These are phyloP conservation scores for Clarireedia hainanense DNA, from an alignment of 2,329 filamentous ascomycete species.

Conservation along the genomic window DNA sequence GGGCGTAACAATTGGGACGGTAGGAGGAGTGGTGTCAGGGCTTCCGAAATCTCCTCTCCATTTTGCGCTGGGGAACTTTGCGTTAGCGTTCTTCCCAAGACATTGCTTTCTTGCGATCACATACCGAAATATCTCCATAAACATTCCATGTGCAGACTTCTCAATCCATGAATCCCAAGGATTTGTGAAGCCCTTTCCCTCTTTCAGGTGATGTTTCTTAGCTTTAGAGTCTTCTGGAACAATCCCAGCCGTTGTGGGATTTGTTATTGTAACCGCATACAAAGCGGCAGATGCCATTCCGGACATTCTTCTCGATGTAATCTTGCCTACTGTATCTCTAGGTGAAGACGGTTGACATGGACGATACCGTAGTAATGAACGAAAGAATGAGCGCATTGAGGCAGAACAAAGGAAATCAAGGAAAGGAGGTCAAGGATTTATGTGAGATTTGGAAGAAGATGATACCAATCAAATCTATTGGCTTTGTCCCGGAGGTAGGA, in stretches of 20 bases:
- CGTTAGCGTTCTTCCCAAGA: not conserved
- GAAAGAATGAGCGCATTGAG: conserved; percentile 36
- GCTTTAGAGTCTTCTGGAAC: conserved; percentile 30
- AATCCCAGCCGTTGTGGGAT: conserved; percentile 20
- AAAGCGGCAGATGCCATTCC: conserved; percentile 16
- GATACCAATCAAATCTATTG: not conserved
- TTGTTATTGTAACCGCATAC: conserved; percentile 22
- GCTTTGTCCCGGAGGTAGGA: not conserved
- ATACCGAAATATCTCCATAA: conserved; percentile 33
- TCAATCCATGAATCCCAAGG: conserved; percentile 47
- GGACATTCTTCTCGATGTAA: conserved; percentile 16
- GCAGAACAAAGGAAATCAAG: conserved; percentile 2
- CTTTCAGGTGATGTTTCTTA: conserved; percentile 42
- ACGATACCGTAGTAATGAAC: conserved; percentile 19
- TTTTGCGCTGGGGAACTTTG: conserved; percentile 1
- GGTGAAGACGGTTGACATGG: conserved; percentile 5
- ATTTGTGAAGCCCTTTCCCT: conserved; percentile 47
- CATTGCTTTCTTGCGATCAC: conserved; percentile 6
- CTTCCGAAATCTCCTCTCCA: conserved; percentile 19
- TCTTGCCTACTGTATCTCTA: conserved; percentile 2
- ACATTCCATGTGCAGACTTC: conserved; percentile 27
- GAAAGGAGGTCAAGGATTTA: conserved; percentile 27
- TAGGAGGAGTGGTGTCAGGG: conserved; percentile 55
- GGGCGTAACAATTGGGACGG: conserved; percentile 51
- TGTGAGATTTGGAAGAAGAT: not conserved